Evolutionary conservation across 805 yeast genomes (phyloP), one percentile per base, ranked within the genome.

Genomic region (Lipomyces mesembrius): DNA sequence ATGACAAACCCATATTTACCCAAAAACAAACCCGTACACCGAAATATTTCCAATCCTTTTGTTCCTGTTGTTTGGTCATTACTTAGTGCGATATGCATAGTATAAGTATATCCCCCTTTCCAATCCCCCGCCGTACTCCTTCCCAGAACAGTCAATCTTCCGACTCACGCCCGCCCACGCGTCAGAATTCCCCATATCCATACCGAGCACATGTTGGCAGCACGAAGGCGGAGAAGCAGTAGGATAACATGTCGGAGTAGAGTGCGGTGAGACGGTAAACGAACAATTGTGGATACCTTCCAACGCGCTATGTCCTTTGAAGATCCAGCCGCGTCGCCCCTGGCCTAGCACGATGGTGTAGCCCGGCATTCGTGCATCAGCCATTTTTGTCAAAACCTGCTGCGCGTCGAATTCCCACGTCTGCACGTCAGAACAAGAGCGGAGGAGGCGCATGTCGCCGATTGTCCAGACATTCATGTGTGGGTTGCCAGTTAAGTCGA

Each of bases 241-340:
- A 17, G 49, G 49, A 63, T 55, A 14, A 66, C 53, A 60, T 22
- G 59, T 57, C 14, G 22, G 32, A 20, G 29, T 34, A 9, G 14
- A 60, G 49, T 43, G 37, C 57, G 39, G 51, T 54, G 14, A 56
- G 60, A 22, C 49, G 53, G 39, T 54, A 67, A 20, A 32, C 76
- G 69, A 25, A 17, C 57, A 43, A 22, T 27, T 20, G 22, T 59
- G 65, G 46, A 57, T 55, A 9, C 55, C 64, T 2, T 55, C 60
- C n/a, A 60, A 58, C 37, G 57, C 61, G 55, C 59, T 46, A 20
- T 60, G 62, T 39, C 65, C 65, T n/a, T 49, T 53, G 76, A 87
- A 88, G 20, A 92, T 76, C 97, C 97, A 92, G 12, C 91, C 88
- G 68, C 97, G 82, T 68, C 97, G 82, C 3, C 96, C 96, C 71